Evolutionary conservation across 139 green algal species (phyloP).

Genomic region (Chlamydomonas eustigma): DNA sequence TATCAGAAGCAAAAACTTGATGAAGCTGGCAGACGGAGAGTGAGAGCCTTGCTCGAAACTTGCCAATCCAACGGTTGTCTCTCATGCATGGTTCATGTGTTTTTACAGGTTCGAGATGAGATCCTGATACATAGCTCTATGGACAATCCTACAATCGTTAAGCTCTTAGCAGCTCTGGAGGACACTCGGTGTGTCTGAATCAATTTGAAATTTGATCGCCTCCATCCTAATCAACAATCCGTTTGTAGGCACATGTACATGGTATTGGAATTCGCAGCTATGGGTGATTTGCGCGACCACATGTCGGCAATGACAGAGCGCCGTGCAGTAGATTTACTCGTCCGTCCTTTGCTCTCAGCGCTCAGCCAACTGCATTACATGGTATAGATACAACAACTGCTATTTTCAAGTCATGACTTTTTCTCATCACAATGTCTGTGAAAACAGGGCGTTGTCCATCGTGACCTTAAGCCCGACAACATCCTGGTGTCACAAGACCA

Average conservation of each 20-base stretch:
- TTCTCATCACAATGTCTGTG: too few relatives aligned
- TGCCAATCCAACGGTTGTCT: too few relatives aligned
- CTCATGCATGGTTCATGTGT: too few relatives aligned
- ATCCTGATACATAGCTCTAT: background rate
- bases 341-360: background rate
- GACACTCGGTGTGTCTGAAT: background rate
- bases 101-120: background rate
- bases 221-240: background rate
- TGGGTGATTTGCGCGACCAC: background rate
- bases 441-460: slow-evolving; percentile 40
- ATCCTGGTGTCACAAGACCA: slow-evolving; percentile 34
- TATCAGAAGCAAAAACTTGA: too few relatives aligned
- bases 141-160: background rate
- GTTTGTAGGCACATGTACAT: slow-evolving; percentile 3
- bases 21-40: too few relatives aligned
- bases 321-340: background rate
- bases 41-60: too few relatives aligned
- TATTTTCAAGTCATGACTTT: background rate
- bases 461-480: slow-evolving; percentile 62
- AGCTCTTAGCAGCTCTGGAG: background rate
- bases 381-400: background rate
- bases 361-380: too few relatives aligned
- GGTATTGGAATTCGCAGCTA: background rate
- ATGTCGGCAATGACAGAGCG: background rate
- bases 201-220: background rate